phyloP scores from a whole-genome alignment of 177 flowering plant species.

The Telopea speciosissima region DNA sequence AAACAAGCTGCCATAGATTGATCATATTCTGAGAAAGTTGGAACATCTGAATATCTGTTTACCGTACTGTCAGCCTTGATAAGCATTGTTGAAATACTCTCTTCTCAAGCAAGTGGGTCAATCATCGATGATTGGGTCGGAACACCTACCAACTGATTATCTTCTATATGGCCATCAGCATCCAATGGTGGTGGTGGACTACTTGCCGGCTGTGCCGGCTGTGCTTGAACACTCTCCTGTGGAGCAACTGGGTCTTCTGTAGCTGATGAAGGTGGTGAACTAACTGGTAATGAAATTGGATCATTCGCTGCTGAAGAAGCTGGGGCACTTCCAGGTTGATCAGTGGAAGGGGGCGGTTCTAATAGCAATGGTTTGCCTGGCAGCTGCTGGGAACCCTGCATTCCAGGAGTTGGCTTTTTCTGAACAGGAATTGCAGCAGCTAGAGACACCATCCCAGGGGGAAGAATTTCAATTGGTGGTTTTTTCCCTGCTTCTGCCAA shows the following conservation, averaged over 20 bases:
- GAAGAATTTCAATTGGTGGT: constrained; percentile 87
- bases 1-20: neutral
- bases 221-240: constrained; percentile 9
- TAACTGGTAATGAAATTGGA: constrained; percentile 13
- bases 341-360: constrained; percentile 47
- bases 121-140: neutral
- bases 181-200: constrained; percentile 11
- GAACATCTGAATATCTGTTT: neutral
- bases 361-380: constrained; percentile 54
- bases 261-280: constrained; percentile 10
- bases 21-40: too few relatives aligned
- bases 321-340: constrained; percentile 17
- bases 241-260: constrained; percentile 12
- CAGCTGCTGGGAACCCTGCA: constrained; percentile 38
- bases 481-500: constrained; percentile 84
- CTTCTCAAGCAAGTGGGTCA: neutral
- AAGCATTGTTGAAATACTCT: neutral
- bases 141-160: neutral
- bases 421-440: constrained; percentile 43
- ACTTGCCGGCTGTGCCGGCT: constrained; percentile 10
- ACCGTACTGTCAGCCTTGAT: neutral
- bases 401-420: constrained; percentile 41
- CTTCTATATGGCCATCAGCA: constrained; percentile 12
- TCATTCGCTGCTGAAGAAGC: constrained; percentile 17
- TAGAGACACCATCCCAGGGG: constrained; percentile 89